Evolutionary conservation across 1,284 basidiomycete genomes (phyloP), one percentile per base, ranked within the genome.

Genomic region (Fomitopsis betulina): DNA sequence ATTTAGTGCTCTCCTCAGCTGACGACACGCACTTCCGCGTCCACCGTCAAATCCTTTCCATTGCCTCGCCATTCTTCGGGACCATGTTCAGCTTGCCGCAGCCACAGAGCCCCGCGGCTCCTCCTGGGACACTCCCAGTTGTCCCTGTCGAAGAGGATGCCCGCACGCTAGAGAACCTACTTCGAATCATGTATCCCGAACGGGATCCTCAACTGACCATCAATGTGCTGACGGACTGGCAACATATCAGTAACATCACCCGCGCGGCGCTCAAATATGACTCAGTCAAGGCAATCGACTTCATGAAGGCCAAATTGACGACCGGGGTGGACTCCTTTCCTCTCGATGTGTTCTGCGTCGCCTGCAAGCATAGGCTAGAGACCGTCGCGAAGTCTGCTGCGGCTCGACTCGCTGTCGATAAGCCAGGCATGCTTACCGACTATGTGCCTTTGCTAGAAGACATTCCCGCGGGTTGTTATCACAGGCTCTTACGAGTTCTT

Each of bases 281-380:
- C 5, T 53, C 56, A 40, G 49, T 23, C 25, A 54, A 50, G 2
- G 27, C 52, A 1, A 56, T 56, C 9, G 53, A 49, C 10, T 15
- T 57, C 9, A 30, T 58, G 10, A 30, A 53, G 6, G 30, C 47
- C 27, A 30, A 23, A 33, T 17, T 37, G 17, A 33, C 47, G 21
- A 23, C 51, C 13, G 32, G 56, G 17, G 17, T 58, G 23, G n/a
- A 40, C 15, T 9, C 45, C 10, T 21, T 75, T 17, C 69, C 78
- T 0, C 54, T 76, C 25, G 65, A 65, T 12, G 55, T 73, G 2
- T 76, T 74, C 39, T 42, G 39, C 15, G 37, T 56, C 1, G 72
- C 73, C 5, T 60, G 68, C 32, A 27, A 13, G 13, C 47, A 33
- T 21, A 21, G 35, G 4, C 13, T 40, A 0, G 57, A 58, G 17